These are phyloP conservation scores for Knufia fluminis DNA, from an alignment of 2,329 filamentous ascomycete genomes.

Conservation along the genomic window DNA sequence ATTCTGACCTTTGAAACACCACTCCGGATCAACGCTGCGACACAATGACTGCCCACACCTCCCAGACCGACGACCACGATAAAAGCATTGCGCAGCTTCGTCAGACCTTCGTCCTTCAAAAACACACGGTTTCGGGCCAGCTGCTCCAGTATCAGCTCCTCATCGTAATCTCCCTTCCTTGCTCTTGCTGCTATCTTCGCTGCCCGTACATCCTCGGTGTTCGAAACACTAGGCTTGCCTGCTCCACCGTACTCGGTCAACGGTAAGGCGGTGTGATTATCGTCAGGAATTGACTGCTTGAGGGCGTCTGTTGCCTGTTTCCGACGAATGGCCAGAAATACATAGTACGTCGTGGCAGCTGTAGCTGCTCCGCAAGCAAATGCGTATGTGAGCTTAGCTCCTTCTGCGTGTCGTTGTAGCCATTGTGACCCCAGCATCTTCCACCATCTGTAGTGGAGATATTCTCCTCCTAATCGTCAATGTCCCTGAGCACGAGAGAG, in stretches of 20 bases:
- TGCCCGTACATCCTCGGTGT: slow-evolving; percentile 48
- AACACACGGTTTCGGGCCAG: slow-evolving; percentile 89
- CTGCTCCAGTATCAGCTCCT: slow-evolving; percentile 86
- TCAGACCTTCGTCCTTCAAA: slow-evolving; percentile 69
- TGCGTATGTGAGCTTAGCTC: slow-evolving; percentile 16
- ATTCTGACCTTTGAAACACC: slow-evolving; percentile 81
- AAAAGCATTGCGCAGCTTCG: slow-evolving; percentile 69
- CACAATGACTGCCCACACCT: slow-evolving; percentile 87
- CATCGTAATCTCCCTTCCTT: slow-evolving; percentile 55
- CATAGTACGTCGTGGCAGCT: slow-evolving; percentile 40
- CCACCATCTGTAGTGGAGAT: not conserved
- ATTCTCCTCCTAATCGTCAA: not conserved
- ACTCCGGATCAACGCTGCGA: slow-evolving; percentile 75
- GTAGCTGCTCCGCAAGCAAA: slow-evolving; percentile 41
- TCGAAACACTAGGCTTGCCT: slow-evolving; percentile 23
- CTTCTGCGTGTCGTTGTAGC: slow-evolving; percentile 16
- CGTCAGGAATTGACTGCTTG: slow-evolving; percentile 47
- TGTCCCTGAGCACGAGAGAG: no score
- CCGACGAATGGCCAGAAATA: slow-evolving; percentile 47
- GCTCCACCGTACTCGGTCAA: slow-evolving; percentile 41
- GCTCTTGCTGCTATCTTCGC: slow-evolving; percentile 51
- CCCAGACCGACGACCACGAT: slow-evolving; percentile 87
- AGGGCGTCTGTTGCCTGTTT: slow-evolving; percentile 48
- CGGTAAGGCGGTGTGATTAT: slow-evolving; percentile 26
- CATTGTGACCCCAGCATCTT: slow-evolving; percentile 16